Evolutionary conservation across 2,329 filamentous ascomycete species (phyloP).

Genomic region (Cercospora sesami): DNA sequence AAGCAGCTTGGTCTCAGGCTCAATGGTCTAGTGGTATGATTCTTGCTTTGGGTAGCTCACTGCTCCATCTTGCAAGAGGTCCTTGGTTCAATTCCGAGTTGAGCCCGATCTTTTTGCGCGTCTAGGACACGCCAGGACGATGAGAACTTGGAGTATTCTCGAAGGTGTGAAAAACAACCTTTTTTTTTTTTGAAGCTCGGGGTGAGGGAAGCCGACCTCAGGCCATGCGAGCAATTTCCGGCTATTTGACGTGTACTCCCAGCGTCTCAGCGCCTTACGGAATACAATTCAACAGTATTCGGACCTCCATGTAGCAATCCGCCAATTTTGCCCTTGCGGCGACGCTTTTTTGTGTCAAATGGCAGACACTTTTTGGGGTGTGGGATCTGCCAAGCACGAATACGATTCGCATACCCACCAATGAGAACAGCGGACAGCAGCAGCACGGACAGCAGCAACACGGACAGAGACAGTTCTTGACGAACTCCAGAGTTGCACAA

Average conservation of each 20-base stretch:
- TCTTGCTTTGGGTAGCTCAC: conserved; percentile 11
- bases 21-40: conserved; percentile 10
- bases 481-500: no score
- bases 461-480: neutral
- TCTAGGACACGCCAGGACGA: neutral
- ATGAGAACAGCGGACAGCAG: neutral
- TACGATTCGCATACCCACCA: neutral
- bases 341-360: neutral
- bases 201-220: no score
- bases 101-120: neutral
- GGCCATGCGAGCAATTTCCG: no score
- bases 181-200: no score
- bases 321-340: neutral
- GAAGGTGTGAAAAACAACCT: no score
- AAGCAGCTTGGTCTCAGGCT: neutral
- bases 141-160: neutral
- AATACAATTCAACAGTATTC: no score
- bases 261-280: no score
- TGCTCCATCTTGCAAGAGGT: conserved; percentile 6
- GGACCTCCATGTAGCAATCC: no score
- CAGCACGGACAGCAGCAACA: neutral
- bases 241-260: no score
- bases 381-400: conserved; percentile 2
- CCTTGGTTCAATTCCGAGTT: conserved; percentile 16
- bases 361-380: neutral